Evolutionary conservation across 2,329 filamentous ascomycete species (phyloP).

Genomic region (Alternaria conjuncta): DNA sequence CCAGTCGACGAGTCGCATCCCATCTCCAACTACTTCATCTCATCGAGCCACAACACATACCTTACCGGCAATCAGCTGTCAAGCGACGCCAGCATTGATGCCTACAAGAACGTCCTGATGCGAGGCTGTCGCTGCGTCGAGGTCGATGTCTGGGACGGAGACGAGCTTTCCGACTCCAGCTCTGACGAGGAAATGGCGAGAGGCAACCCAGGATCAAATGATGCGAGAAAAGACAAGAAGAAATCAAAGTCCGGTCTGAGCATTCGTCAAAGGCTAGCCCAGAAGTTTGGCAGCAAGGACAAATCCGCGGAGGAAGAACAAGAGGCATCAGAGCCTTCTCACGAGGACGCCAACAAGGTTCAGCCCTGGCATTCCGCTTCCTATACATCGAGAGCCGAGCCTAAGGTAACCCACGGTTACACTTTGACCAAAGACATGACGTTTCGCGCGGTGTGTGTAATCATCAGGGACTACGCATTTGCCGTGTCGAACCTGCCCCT

Average conservation of each 20-base stretch:
- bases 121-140: constrained; percentile 88
- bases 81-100: constrained; percentile 76
- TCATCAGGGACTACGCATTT: constrained; percentile 81
- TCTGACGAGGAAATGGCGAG: constrained; percentile 43
- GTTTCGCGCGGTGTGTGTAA: constrained; percentile 84
- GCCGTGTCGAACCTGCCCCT: constrained; percentile 75
- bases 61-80: constrained; percentile 84
- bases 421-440: constrained; percentile 85
- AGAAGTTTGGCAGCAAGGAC: constrained; percentile 40
- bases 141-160: constrained; percentile 92
- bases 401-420: constrained; percentile 81
- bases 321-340: constrained; percentile 10
- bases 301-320: constrained; percentile 28
- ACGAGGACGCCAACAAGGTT: constrained; percentile 23
- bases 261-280: constrained; percentile 45
- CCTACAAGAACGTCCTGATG: constrained; percentile 77
- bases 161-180: constrained; percentile 52
- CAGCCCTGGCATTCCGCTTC: constrained; percentile 43
- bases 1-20: constrained; percentile 68
- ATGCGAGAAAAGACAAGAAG: constrained; percentile 36
- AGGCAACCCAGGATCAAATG: constrained; percentile 23
- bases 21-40: constrained; percentile 90
- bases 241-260: constrained; percentile 34
- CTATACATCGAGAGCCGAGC: constrained; percentile 61
- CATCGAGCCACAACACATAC: constrained; percentile 94